These are phyloP conservation scores for Dendrocalamus latiflorus DNA, from an alignment of 202 grass and related monocot species.

Conservation along the genomic window DNA sequence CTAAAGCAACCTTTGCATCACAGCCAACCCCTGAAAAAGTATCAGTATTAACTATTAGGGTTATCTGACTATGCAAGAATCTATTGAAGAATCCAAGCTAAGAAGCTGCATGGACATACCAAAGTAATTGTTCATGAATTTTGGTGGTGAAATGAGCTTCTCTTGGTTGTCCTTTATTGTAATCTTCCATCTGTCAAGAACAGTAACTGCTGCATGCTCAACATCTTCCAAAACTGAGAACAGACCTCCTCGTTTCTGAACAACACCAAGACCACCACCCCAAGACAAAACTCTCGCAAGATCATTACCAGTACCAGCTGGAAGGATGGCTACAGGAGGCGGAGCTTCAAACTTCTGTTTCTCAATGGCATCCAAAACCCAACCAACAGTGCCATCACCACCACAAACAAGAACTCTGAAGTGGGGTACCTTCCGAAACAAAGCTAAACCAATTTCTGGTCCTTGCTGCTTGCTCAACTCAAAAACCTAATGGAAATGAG, in stretches of 20 bases:
- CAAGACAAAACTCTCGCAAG: slow-evolving; percentile 76
- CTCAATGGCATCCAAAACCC: slow-evolving; percentile 63
- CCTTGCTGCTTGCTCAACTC: slow-evolving; percentile 60
- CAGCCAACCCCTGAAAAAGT: slow-evolving; percentile 79
- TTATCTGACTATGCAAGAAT: neutral
- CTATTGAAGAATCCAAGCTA: neutral
- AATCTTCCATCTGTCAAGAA: slow-evolving; percentile 76
- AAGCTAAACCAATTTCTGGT: slow-evolving; percentile 51
- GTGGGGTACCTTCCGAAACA: slow-evolving; percentile 62
- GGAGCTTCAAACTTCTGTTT: slow-evolving; percentile 69
- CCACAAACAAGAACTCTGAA: slow-evolving; percentile 79
- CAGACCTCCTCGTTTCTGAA: slow-evolving; percentile 62
- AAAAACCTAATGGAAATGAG: slow-evolving; percentile 34
- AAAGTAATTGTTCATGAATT: slow-evolving; percentile 72
- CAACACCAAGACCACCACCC: slow-evolving; percentile 60
- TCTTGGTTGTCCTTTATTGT: slow-evolving; percentile 46
- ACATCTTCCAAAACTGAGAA: slow-evolving; percentile 51
- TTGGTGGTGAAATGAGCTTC: slow-evolving; percentile 30
- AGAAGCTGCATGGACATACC: slow-evolving; percentile 23
- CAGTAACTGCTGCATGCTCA: slow-evolving; percentile 67
- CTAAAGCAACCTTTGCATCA: slow-evolving; percentile 97
- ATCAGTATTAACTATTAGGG: slow-evolving; percentile 1
- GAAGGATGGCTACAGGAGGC: slow-evolving; percentile 71
- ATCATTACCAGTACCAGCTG: slow-evolving; percentile 78
- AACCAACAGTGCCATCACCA: slow-evolving; percentile 71